Evolutionary conservation across 305 asterid species (phyloP).

Genomic region (Rubia tinctorum): DNA sequence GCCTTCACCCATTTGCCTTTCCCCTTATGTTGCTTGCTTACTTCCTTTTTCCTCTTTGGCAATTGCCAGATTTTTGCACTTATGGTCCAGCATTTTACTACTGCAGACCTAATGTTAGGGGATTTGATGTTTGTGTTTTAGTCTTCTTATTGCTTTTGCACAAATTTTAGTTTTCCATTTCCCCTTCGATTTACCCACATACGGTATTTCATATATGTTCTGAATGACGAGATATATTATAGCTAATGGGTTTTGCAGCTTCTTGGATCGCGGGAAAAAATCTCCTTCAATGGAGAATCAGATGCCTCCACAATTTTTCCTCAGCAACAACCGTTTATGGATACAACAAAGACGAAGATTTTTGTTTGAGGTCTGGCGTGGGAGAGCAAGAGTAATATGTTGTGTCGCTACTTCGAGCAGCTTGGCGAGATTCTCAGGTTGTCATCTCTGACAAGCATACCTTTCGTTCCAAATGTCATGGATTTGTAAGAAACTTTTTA

Average conservation of each 20-base stretch:
- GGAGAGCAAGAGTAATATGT: constrained; percentile 35
- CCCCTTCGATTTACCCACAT: too few species aligned
- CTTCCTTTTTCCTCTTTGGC: too few species aligned
- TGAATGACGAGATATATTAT: too few species aligned
- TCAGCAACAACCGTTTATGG: constrained; percentile 23
- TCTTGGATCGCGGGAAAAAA: not conserved
- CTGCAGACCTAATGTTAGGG: too few species aligned
- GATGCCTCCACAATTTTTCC: constrained; percentile 14
- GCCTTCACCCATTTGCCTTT: too few species aligned
- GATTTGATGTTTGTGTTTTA: too few species aligned
- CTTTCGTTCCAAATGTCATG: constrained; percentile 40
- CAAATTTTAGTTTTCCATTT: too few species aligned
- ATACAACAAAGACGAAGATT: constrained; percentile 29
- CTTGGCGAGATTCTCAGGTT: constrained; percentile 41
- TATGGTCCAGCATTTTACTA: too few species aligned
- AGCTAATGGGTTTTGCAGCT: constrained; percentile 18
- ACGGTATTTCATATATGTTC: too few species aligned
- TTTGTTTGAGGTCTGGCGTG: constrained; percentile 45
- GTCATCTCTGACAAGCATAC: constrained; percentile 38
- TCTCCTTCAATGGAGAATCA: constrained; percentile 21
- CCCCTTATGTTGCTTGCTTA: too few species aligned
- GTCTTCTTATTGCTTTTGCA: too few species aligned
- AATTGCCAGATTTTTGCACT: too few species aligned
- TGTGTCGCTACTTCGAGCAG: constrained; percentile 33
- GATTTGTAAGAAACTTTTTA: constrained; percentile 31